These are phyloP conservation scores for Fusarium sulawesiense DNA, from an alignment of 2,329 filamentous ascomycete species.

Conservation along the genomic window DNA sequence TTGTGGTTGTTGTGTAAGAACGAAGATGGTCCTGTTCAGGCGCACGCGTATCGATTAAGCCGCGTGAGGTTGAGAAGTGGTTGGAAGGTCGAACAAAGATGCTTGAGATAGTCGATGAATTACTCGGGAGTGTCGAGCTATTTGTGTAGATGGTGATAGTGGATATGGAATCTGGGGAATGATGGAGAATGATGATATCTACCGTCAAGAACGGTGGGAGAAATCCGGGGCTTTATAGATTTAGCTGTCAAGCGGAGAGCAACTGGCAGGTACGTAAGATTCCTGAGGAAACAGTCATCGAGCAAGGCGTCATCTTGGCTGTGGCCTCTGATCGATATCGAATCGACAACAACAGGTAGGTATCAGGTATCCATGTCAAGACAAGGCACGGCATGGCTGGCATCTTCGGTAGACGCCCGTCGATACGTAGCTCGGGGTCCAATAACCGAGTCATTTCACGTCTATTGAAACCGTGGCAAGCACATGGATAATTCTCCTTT, in stretches of 20 bases:
- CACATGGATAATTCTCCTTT: conserved; percentile 31
- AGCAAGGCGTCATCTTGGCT: conserved; percentile 28
- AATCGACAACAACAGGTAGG: conserved; percentile 19
- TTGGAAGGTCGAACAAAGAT: background rate
- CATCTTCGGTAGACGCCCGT: conserved; percentile 34
- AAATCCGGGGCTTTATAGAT: conserved; percentile 50
- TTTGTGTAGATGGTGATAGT: conserved; percentile 31
- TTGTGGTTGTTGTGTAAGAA: conserved; percentile 16
- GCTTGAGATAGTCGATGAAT: background rate
- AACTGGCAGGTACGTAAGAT: conserved; percentile 27
- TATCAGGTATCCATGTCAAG: conserved; percentile 3
- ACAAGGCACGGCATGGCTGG: conserved; percentile 10
- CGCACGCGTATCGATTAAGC: conserved; percentile 27
- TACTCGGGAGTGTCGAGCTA: conserved; percentile 13
- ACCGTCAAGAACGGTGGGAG: conserved; percentile 58
- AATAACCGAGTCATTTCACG: conserved; percentile 41
- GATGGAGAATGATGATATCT: conserved; percentile 41
- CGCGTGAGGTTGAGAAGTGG: conserved; percentile 1
- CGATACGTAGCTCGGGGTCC: conserved; percentile 38
- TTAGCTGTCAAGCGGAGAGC: conserved; percentile 20
- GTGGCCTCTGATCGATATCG: conserved; percentile 35
- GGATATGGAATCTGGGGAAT: conserved; percentile 35
- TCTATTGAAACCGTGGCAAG: conserved; percentile 37
- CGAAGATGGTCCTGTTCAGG: conserved; percentile 37
- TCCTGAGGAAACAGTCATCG: conserved; percentile 27